Percentiles rank a stretch among this genome's conserved stretches.
Evolutionary conservation across 805 yeast genomes (phyloP).

Genomic region (Spathaspora girioi): DNA sequence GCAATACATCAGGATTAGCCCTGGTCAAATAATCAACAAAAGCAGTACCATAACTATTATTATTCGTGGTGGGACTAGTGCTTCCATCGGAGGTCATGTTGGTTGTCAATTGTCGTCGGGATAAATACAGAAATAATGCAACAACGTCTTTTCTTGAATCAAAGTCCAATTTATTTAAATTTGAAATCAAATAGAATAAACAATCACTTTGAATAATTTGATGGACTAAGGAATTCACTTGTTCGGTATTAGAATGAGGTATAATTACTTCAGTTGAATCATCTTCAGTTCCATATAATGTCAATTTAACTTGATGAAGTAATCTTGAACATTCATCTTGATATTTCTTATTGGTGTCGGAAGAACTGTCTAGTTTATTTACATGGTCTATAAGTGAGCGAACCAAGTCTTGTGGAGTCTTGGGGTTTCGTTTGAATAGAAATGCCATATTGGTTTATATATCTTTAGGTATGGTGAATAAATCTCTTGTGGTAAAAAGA

Average conservation of each 20-base stretch:
- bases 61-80: constrained; percentile 49
- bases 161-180: constrained; percentile 71
- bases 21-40: constrained; percentile 69
- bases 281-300: constrained; percentile 54
- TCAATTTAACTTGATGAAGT: constrained; percentile 58
- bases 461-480: too few species aligned
- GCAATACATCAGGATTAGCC: constrained; percentile 61
- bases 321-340: constrained; percentile 75
- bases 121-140: constrained; percentile 65
- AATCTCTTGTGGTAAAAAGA: not conserved
- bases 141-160: constrained; percentile 86
- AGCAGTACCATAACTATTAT: not conserved
- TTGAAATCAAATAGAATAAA: constrained; percentile 55
- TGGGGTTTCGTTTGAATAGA: constrained; percentile 85
- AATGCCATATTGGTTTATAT: constrained; percentile 62
- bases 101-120: constrained; percentile 72
- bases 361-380: constrained; percentile 49
- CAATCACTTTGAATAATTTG: constrained; percentile 75
- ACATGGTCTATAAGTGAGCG: constrained; percentile 73
- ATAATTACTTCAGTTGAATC: constrained; percentile 42
- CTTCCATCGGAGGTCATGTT: constrained; percentile 33
- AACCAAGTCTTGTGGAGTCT: constrained; percentile 82
- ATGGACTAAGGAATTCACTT: constrained; percentile 68
- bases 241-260: constrained; percentile 48
- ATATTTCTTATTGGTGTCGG: constrained; percentile 34